phyloP scores from a whole-genome alignment of 192 early-diverging fungal species.

The Rhizophagus prolifer region DNA sequence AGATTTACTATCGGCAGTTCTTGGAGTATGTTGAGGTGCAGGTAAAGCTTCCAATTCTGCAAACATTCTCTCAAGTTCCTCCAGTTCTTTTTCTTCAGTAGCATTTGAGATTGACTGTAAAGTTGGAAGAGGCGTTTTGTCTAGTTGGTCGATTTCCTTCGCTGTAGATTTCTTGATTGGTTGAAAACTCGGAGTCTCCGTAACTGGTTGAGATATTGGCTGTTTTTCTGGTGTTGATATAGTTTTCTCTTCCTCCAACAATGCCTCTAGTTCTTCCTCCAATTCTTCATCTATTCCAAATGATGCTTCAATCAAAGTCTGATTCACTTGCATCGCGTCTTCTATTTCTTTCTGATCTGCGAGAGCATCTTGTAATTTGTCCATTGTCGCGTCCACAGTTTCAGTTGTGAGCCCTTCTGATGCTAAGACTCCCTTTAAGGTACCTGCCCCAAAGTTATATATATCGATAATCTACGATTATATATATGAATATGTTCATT shows the following conservation, averaged over 20 bases:
- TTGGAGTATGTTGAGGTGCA: not conserved
- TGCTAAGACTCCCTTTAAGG: slow-evolving; percentile 51
- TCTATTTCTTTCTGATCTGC: slow-evolving; percentile 66
- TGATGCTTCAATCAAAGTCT: slow-evolving; percentile 27
- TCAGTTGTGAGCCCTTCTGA: slow-evolving; percentile 44
- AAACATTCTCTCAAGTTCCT: not conserved
- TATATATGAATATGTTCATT: not conserved
- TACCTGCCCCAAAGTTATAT: slow-evolving; percentile 57
- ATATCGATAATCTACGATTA: slow-evolving; percentile 53
- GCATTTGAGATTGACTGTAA: too few species aligned
- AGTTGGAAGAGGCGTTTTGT: too few species aligned
- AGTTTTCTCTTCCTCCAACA: not conserved
- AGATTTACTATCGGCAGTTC: not conserved
- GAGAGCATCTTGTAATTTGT: slow-evolving; percentile 55
- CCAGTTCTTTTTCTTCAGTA: not conserved
- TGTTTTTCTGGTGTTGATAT: not conserved
- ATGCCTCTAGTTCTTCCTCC: slow-evolving; percentile 24
- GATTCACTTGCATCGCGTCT: slow-evolving; percentile 49
- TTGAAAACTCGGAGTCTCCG: not conserved
- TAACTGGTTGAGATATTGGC: not conserved
- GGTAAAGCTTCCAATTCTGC: not conserved
- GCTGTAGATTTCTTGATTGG: not conserved
- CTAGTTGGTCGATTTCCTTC: not conserved
- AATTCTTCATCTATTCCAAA: slow-evolving; percentile 23
- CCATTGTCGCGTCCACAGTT: slow-evolving; percentile 60